Evolutionary conservation across 1,284 basidiomycete genomes (phyloP).

Genomic region (Leccinum pachyderme): DNA sequence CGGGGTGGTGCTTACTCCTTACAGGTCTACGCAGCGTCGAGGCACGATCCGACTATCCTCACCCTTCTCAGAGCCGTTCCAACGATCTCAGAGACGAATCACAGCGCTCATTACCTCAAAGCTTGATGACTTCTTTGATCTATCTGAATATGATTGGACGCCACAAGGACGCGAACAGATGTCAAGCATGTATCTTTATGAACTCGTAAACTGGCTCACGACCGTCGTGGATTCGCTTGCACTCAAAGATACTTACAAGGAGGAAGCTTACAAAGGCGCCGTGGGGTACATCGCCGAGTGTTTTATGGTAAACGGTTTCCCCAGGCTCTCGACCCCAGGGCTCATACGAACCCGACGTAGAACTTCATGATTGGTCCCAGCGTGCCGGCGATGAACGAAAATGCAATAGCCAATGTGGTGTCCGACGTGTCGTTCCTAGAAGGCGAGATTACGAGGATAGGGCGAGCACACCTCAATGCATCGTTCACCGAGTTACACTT

Average conservation of each 20-base stretch:
- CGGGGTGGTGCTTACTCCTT: background rate
- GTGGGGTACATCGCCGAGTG: conserved; percentile 83
- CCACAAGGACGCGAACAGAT: conserved; percentile 63
- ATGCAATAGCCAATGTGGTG: conserved; percentile 79
- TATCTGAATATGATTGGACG: conserved; percentile 94
- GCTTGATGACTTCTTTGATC: conserved; percentile 94
- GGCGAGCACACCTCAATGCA: conserved; percentile 65
- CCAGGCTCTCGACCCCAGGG: background rate
- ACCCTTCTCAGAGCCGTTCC: conserved; percentile 71
- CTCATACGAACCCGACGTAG: conserved; percentile 39
- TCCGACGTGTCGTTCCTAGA: conserved; percentile 86
- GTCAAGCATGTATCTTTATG: conserved; percentile 92
- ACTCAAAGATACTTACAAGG: conserved; percentile 83
- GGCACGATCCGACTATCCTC: conserved; percentile 70
- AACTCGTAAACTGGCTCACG: conserved; percentile 94
- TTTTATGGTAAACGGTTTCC: conserved; percentile 61
- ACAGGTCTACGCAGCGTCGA: conserved; percentile 78
- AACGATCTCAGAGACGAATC: conserved; percentile 76
- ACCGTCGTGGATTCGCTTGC: conserved; percentile 94
- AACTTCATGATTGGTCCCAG: conserved; percentile 76
- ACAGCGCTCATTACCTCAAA: conserved; percentile 85
- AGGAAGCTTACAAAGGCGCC: conserved; percentile 84
- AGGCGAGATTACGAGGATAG: conserved; percentile 73
- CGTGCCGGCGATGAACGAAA: conserved; percentile 84
- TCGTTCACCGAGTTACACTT: conserved; percentile 81